Conservation (phyloP, 2,329 filamentous ascomycete species). For the Chaetomiaceae sp. region DNA sequence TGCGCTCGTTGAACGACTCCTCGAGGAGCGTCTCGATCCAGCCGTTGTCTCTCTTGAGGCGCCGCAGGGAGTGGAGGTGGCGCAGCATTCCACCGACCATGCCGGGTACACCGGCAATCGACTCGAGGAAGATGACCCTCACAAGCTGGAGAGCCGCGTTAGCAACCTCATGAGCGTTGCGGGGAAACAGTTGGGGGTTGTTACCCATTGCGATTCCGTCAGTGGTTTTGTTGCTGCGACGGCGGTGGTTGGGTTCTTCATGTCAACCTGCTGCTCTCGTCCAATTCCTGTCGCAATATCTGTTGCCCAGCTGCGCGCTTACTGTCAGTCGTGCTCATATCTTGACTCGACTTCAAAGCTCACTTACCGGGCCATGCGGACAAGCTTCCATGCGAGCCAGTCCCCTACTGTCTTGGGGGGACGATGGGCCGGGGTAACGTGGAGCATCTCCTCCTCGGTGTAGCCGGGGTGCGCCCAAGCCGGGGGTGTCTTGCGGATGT, state of each 20-base stretch:
- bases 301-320: conserved; percentile 19
- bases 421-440: conserved; percentile 71
- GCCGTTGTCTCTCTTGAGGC: conserved; percentile 88
- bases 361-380: conserved; percentile 50
- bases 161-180: too few species aligned
- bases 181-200: too few species aligned
- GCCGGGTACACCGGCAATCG: conserved; percentile 88
- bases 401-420: conserved; percentile 69
- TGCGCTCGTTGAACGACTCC: conserved; percentile 87
- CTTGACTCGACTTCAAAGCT: not conserved
- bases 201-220: conserved; percentile 79
- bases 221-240: conserved; percentile 53
- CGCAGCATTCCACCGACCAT: conserved; percentile 96
- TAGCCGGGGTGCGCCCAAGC: conserved; percentile 71
- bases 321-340: not conserved
- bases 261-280: conserved; percentile 66
- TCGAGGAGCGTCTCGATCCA: conserved; percentile 93
- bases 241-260: conserved; percentile 51
- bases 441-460: conserved; percentile 72
- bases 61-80: conserved; percentile 76
- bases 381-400: conserved; percentile 69
- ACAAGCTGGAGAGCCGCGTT: conserved; percentile 48
- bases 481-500: conserved; percentile 58
- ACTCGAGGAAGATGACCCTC: conserved; percentile 89
- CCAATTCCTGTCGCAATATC: conserved; percentile 71